Percentiles rank a stretch among this genome's conserved stretches.
Evolutionary conservation across 495 filamentous ascomycete genomes (phyloP).

Genomic region (Neurospora intermedia): DNA sequence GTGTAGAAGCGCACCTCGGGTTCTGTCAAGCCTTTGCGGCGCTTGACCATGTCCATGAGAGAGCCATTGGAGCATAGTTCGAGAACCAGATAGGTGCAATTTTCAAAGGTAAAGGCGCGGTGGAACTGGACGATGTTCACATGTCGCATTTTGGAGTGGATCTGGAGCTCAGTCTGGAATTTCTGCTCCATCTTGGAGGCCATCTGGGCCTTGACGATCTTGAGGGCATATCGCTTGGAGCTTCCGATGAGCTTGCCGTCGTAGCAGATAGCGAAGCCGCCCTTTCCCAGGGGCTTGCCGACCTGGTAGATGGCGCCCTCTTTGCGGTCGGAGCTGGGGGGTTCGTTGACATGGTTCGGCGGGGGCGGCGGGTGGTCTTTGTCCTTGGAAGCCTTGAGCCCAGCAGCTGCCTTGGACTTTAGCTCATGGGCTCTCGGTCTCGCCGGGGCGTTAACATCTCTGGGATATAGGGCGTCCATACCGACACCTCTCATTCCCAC

Average conservation of each 20-base stretch:
- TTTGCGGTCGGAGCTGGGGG: conserved; percentile 45
- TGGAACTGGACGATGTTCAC: conserved; percentile 90
- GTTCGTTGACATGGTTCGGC: conserved; percentile 67
- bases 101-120: conserved; percentile 81
- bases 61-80: conserved; percentile 94
- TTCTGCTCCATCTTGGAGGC: conserved; percentile 74
- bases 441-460: conserved; percentile 54
- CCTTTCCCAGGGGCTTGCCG: conserved; percentile 79
- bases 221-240: conserved; percentile 65
- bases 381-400: conserved; percentile 45
- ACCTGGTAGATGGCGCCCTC: conserved; percentile 71
- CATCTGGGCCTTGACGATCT: conserved; percentile 87
- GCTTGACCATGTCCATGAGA: conserved; percentile 96
- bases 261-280: conserved; percentile 90
- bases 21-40: conserved; percentile 73
- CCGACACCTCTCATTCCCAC: conserved; percentile 30
- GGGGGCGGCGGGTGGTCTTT: conserved; percentile 70
- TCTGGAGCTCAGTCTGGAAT: conserved; percentile 97
- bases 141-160: conserved; percentile 95
- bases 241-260: conserved; percentile 57
- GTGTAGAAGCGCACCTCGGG: conserved; percentile 87
- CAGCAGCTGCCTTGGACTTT: conserved; percentile 44
- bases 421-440: conserved; percentile 34
- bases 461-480: conserved; percentile 64
- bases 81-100: conserved; percentile 84